Conservation (phyloP, 257 asterid species). For the Agastache rugosa region DNA sequence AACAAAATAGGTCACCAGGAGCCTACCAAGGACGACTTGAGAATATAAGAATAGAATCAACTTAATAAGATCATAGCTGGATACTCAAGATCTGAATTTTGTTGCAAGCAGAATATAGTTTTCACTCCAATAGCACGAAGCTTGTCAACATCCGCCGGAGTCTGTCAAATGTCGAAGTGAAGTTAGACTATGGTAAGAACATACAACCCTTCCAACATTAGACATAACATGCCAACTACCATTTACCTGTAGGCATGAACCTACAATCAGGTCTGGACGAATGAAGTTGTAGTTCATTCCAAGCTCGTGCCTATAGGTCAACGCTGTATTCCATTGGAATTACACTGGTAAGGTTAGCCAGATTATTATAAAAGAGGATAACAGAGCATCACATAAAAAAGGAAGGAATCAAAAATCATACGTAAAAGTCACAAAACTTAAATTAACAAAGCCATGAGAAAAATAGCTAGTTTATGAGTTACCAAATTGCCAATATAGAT, state of each 20-base stretch:
- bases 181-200: not conserved
- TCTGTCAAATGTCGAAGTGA: conserved; percentile 52
- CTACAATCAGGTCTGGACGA: conserved; percentile 90
- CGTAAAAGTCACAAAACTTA: not conserved
- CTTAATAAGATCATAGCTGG: conserved; percentile 44
- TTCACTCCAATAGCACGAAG: conserved; percentile 89
- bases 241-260: conserved; percentile 91
- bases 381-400: not conserved
- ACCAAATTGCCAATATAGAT: conserved; percentile 3
- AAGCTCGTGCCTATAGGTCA: conserved; percentile 89
- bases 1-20: conserved; percentile 34
- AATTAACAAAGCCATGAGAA: not conserved
- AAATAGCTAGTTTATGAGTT: not conserved
- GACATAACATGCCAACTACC: conserved; percentile 21
- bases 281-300: conserved; percentile 96
- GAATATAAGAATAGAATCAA: conserved; percentile 24
- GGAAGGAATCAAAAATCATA: not conserved
- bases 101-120: conserved; percentile 89
- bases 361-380: not conserved
- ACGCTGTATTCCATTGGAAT: conserved; percentile 51
- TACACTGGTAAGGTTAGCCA: conserved; percentile 24
- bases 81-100: conserved; percentile 97
- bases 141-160: conserved; percentile 94
- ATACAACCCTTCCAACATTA: conserved; percentile 13
- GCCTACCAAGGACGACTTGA: not conserved